phyloP scores from a whole-genome alignment of 768 basidiomycete genomes.

The Gymnopilus junonius region DNA sequence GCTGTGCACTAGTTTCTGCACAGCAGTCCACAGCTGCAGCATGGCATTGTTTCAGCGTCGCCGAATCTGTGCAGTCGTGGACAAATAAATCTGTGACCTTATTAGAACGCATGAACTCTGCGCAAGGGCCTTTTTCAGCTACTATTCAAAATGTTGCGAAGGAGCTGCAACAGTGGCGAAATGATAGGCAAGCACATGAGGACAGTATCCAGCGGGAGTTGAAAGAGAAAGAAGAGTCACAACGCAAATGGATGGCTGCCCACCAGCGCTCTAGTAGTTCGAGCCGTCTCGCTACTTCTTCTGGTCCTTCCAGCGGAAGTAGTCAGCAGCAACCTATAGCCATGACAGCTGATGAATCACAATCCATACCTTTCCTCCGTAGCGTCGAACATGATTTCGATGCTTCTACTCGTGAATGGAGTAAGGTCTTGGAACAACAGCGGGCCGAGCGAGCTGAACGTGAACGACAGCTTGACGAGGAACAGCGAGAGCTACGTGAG shows the following conservation, averaged over 20 bases:
- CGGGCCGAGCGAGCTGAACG: conserved; percentile 12
- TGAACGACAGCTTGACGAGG: conserved; percentile 12
- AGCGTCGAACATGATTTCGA: conserved; percentile 9
- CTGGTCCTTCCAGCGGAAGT: neutral
- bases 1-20: conserved; percentile 26
- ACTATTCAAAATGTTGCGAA: conserved; percentile 9
- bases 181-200: conserved; percentile 3
- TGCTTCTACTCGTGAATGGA: conserved; percentile 1
- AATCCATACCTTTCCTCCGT: neutral
- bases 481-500: conserved; percentile 14
- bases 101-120: conserved; percentile 18
- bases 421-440: neutral
- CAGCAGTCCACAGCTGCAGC: conserved; percentile 32
- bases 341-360: neutral
- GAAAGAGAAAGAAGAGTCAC: neutral
- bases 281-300: neutral
- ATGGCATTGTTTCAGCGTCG: conserved; percentile 26
- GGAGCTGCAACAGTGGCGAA: conserved; percentile 3
- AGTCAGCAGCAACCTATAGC: neutral
- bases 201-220: neutral
- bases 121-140: neutral
- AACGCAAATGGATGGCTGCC: neutral
- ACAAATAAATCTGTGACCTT: conserved; percentile 28
- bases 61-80: conserved; percentile 27
- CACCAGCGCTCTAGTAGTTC: neutral